Percentiles rank a stretch among this genome's conserved stretches.
Conservation (phyloP, 1,284 basidiomycete genomes). For the Ganoderma multipileum region DNA sequence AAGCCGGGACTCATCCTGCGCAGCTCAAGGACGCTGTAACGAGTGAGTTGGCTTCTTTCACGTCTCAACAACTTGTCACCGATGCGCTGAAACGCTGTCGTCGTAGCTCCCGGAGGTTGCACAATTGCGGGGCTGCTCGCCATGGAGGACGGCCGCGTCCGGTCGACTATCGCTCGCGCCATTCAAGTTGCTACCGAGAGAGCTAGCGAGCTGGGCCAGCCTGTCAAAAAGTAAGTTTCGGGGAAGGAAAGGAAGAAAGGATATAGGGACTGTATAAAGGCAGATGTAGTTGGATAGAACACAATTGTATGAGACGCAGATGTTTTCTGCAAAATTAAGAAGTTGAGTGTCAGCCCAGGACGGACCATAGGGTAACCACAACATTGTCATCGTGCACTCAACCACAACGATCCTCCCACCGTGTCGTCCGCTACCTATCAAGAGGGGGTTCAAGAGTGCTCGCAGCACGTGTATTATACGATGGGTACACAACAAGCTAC, state of each 20-base stretch:
- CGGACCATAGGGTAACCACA: no score
- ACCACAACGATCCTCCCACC: no score
- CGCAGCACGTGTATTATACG: neutral
- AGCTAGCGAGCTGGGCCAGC: constrained; percentile 77
- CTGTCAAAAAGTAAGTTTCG: constrained; percentile 34
- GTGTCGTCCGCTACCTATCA: no score
- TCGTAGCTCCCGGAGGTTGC: constrained; percentile 93
- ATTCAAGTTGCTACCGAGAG: constrained; percentile 95
- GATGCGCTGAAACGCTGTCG: neutral
- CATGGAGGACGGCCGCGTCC: constrained; percentile 93
- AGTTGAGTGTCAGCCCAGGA: no score
- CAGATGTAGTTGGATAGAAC: neutral
- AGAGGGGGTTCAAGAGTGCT: neutral
- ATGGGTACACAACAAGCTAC: neutral
- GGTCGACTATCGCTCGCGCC: constrained; percentile 94
- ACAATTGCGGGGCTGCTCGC: constrained; percentile 97
- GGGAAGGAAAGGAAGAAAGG: neutral
- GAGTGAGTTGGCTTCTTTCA: constrained; percentile 69
- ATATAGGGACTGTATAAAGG: neutral
- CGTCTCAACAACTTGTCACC: neutral
- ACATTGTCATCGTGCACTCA: no score
- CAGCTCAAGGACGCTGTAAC: constrained; percentile 98
- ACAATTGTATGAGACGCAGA: no score
- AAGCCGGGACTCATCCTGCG: constrained; percentile 90
- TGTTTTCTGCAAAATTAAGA: neutral